These are phyloP conservation scores for Podosphaera xanthii DNA, from an alignment of 2,329 filamentous ascomycete species.

Conservation along the genomic window DNA sequence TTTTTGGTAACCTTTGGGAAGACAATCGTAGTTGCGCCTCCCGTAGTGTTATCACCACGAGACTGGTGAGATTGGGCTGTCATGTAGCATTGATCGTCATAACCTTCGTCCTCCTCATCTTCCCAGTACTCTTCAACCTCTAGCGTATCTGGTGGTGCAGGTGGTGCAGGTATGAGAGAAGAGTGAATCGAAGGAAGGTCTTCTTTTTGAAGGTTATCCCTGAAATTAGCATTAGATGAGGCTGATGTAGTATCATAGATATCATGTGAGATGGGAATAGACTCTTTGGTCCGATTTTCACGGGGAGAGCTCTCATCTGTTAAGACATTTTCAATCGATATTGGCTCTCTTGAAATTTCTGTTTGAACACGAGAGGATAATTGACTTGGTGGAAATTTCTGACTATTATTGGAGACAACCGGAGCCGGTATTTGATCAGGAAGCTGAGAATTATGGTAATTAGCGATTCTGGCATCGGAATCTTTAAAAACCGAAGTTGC, in stretches of 20 bases:
- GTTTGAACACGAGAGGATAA: not conserved
- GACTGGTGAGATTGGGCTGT: constrained; percentile 62
- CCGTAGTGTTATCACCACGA: constrained; percentile 49
- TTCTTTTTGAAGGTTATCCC: not conserved
- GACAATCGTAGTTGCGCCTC: constrained; percentile 38
- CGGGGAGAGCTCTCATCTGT: not conserved
- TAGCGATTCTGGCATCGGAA: constrained; percentile 9
- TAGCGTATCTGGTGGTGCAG: constrained; percentile 1
- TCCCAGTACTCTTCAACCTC: not conserved
- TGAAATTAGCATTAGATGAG: not conserved
- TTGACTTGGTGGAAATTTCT: constrained; percentile 12
- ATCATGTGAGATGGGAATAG: not conserved
- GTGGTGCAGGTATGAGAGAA: not conserved
- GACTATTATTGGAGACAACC: constrained; percentile 8
- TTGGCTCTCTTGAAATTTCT: constrained; percentile 10
- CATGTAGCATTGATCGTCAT: constrained; percentile 44
- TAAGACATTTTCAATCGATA: not conserved
- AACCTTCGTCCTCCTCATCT: constrained; percentile 43
- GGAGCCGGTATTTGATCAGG: not conserved
- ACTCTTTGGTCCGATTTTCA: not conserved
- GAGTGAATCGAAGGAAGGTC: not conserved
- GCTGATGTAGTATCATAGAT: not conserved
- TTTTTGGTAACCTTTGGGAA: constrained; percentile 50
- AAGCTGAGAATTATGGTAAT: not conserved
- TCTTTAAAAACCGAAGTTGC: constrained; percentile 32